Evolutionary conservation across 73 alveolate species (phyloP), one percentile per base, ranked within the genome.

Genomic region (Vitrella brassicaformis): DNA sequence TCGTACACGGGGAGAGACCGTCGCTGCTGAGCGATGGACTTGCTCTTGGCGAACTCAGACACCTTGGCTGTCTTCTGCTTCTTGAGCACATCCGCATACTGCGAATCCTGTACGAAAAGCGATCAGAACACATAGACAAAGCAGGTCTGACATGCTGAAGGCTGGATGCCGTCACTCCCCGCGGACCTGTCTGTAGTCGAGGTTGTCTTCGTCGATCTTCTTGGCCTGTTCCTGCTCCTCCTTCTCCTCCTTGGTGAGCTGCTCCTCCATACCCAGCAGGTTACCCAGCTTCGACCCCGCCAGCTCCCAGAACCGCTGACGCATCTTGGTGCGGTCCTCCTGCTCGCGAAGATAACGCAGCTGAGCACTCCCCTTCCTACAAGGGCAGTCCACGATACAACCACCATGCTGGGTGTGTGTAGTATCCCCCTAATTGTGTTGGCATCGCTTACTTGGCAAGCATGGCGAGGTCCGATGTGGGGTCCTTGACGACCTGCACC

Each of bases 401-500:
- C n/a, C n/a, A n/a, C n/a, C n/a, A n/a, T n/a, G n/a, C n/a, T n/a
- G n/a, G 56, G 82, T 85, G 76, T 73, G 71, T 25, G 90, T 45
- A 19, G 65, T 74, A 68, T 72, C 94, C 99, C 81, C 99, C 80
- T 70, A 92, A 90, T 56, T 85, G 79, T 84, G 92, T 85, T 67
- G 90, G 90, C 45, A 95, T 95, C n/a, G 99, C 99, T 86, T 95
- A 90, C 87, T 96, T 95, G 45, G 97, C 95, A 64, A 96, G 71
- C 71, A 89, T 86, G 22, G 98, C 98, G 89, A 97, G 92, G 86
- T 97, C 99, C n/a, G 98, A 89, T 65, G 87, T 90, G 25, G 97
- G 98, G 79, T 95, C 99, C 85, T 94, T 94, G n/a, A 97, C 99
- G 1, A 96, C 97, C 71, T 91, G 90, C 31, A 97, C 95, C 29